Conservation (phyloP, 1,139 yeast genomes). For the Blastobotrys niveus region DNA sequence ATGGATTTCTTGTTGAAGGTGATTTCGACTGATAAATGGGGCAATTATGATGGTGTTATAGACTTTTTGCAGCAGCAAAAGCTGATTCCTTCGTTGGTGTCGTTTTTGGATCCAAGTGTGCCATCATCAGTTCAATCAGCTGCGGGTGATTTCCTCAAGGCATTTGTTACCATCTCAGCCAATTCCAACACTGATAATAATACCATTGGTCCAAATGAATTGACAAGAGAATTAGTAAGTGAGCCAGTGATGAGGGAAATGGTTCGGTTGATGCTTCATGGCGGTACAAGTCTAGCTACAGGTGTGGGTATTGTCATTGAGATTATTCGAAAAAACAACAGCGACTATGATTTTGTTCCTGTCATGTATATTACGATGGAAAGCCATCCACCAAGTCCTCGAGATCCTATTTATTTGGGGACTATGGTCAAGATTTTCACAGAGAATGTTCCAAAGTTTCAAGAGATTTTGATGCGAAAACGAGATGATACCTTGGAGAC, state of each 20-base stretch:
- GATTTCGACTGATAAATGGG: slow-evolving; percentile 75
- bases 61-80: slow-evolving; percentile 62
- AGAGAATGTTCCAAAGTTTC: slow-evolving; percentile 64
- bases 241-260: slow-evolving; percentile 60
- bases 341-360: slow-evolving; percentile 90
- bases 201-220: slow-evolving; percentile 93
- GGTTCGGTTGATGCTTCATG: slow-evolving; percentile 78
- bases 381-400: slow-evolving; percentile 88
- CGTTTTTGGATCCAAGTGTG: slow-evolving; percentile 52
- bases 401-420: slow-evolving; percentile 94
- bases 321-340: slow-evolving; percentile 88
- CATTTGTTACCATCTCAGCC: slow-evolving; percentile 90
- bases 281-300: slow-evolving; percentile 88
- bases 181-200: slow-evolving; percentile 77
- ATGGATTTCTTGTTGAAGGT: slow-evolving; percentile 78
- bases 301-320: slow-evolving; percentile 97
- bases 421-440: slow-evolving; percentile 78
- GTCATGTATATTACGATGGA: slow-evolving; percentile 81
- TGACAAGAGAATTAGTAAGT: slow-evolving; percentile 82
- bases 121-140: slow-evolving; percentile 77
- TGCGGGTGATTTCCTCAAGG: slow-evolving; percentile 91
- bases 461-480: slow-evolving; percentile 44
- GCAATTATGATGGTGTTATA: slow-evolving; percentile 60
- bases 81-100: slow-evolving; percentile 53
- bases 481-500: slow-evolving; percentile 48